Base-by-base conservation (phyloP, 129 eudicot species). In the Logfia minima region DNA sequence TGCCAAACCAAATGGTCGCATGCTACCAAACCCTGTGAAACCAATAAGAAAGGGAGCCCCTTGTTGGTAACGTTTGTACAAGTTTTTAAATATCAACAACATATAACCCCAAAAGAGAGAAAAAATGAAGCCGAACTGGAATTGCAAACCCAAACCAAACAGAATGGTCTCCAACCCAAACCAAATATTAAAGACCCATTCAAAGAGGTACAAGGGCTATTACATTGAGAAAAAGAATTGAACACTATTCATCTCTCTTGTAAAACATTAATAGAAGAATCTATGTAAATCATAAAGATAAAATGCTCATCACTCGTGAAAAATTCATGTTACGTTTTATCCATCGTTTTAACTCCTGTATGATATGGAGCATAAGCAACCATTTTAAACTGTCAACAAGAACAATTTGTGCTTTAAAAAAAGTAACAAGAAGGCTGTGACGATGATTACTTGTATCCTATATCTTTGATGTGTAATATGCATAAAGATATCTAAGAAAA, bases 1-100 rank as follows among this genome's bases (percentile, higher is more conserved):
- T 11, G 75, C 78, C 74, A 76, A 64, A n/a, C 74, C 85, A 80
- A 74, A 80, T 6, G 80, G 84, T 56, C 58, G 60, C 80, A 31
- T 28, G 75, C 80, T 80, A 59, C 76, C 71, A 17, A 13, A 29
- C 53, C 80, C 80, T 80, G 37, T 41, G 26, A 73, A 65, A 65
- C 68, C 66, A 41, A 29, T 10, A 2, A 79, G 3, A 61, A 23
- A 75, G 17, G 19, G 3, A 29, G 61, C 26, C 9, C 4, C 3
- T 32, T 66, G 45, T 23, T 23, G 37, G 21, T 21, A n/a, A 55
- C 19, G 8, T 17, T 9, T 6, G 26, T 19, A 58, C 24, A 22
- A 58, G 63, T 5, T 7, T 58, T 19, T 8, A 52, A 4, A 24
- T 55, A 58, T n/a, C 63, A 58, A n/a, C 28, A 19, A 58, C 26